Base-by-base conservation (phyloP, 2,329 filamentous ascomycete species). In the Colletotrichum aenigma region DNA sequence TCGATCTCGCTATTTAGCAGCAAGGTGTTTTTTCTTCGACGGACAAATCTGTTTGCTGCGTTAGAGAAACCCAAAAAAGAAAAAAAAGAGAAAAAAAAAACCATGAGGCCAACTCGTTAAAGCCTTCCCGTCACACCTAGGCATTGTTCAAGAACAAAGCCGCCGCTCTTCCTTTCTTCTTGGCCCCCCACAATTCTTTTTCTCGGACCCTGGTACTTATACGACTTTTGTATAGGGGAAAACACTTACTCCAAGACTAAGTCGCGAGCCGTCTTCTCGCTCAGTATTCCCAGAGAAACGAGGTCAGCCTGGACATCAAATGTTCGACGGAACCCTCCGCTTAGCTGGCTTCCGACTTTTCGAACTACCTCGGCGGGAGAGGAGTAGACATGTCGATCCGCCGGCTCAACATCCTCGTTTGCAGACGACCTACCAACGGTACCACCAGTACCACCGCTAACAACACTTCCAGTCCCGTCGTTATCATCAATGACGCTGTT, bases 331-430 rank as follows among this genome's bases (percentile, higher is more conserved):
- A 73, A 68, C 6, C 70, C 64, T n/a, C 74, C 74, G 38, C 74
- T 74, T 28, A 76, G 74, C 48, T 76, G 74, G 13, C 70, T 74
- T 6, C 74, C 74, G 24, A 76, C 70, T 55, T 76, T 76, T 13
- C 74, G 56, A 12, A 76, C 64, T 18, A 76, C 74, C 30, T 76
- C 74, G 13, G 74, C 74, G 6, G 70, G 74, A n/a, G 74, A 76
- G 12, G 66, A 69, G 21, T 74, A 76, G 24, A 76, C 74, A 21
- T 76, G 70, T 15, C 65, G 56, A 34, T 76, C 74, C 9, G 70
- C 74, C 32, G 74, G 74, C 16, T 76, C 74, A 18, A 76, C 74
- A 16, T 76, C 74, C 4, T 76, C 74, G 18, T 69, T 73, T 16
- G 12, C 48, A 7, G 43, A 30, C 21, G 36, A 55, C 21, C 36